Evolutionary conservation across 2,329 filamentous ascomycete species (phyloP).

Genomic region (Didymella arachidicola): DNA sequence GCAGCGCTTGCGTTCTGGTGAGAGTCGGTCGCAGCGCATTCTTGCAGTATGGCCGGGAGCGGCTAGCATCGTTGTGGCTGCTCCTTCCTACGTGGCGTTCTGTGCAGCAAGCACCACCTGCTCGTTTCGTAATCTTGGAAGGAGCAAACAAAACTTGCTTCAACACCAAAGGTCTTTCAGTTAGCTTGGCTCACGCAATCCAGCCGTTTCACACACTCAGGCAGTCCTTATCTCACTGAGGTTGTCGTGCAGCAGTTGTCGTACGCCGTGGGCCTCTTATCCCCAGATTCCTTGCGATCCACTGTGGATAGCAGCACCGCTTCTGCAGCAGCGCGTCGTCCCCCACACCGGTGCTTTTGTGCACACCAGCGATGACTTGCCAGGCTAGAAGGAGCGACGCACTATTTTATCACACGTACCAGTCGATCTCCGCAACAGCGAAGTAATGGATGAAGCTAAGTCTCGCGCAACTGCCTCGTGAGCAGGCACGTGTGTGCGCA

Average conservation of each 20-base stretch:
- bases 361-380: background rate
- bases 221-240: background rate
- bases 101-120: conserved; percentile 1
- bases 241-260: conserved; percentile 4
- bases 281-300: conserved; percentile 11
- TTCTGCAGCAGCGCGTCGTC: background rate
- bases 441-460: background rate
- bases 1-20: conserved; percentile 13
- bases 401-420: background rate
- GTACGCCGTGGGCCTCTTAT: conserved; percentile 6
- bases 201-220: background rate
- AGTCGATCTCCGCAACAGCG: background rate
- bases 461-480: background rate
- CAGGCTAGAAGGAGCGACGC: background rate
- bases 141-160: conserved; percentile 5
- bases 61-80: conserved; percentile 6
- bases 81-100: conserved; percentile 1
- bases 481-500: background rate
- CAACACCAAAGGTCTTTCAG: background rate
- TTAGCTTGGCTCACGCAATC: background rate
- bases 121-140: conserved; percentile 1
- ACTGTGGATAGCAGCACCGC: conserved; percentile 3
- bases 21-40: conserved; percentile 7
- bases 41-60: conserved; percentile 12
- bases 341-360: background rate